phyloP scores from a whole-genome alignment of 2,329 filamentous ascomycete genomes.

The Exserohilum turcica region DNA sequence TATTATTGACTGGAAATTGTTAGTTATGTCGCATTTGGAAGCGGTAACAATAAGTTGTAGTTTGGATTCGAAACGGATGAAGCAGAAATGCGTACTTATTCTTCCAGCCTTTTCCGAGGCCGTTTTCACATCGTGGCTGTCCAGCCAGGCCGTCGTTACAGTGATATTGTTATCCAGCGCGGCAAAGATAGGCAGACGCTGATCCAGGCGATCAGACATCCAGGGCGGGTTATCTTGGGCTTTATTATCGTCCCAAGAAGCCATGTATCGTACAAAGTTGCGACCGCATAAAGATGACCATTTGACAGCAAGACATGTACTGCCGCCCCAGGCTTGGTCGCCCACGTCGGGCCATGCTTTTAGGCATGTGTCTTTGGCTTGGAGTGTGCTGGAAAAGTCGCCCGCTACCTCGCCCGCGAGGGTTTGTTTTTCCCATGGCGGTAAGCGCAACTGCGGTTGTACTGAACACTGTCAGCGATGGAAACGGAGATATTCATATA shows the following conservation, averaged over 20 bases:
- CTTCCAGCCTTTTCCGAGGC: conserved; percentile 8
- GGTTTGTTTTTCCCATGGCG: conserved; percentile 3
- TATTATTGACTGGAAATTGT: conserved; percentile 5
- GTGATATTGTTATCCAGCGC: conserved; percentile 8
- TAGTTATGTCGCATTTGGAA: not conserved
- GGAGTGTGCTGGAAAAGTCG: conserved; percentile 6
- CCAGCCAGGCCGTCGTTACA: conserved; percentile 10
- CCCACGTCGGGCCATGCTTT: conserved; percentile 10
- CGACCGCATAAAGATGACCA: conserved; percentile 10
- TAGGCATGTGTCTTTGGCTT: conserved; percentile 4
- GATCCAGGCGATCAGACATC: conserved; percentile 5
- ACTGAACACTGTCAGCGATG: not conserved
- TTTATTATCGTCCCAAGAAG: conserved; percentile 4
- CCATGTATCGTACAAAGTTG: conserved; percentile 12
- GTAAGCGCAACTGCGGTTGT: conserved; percentile 11
- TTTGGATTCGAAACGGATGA: not conserved
- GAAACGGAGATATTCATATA: not conserved
- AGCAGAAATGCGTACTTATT: not conserved
- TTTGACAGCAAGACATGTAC: conserved; percentile 11
- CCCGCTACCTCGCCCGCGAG: conserved; percentile 7
- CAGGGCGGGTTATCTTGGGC: not conserved
- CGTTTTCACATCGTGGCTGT: not conserved
- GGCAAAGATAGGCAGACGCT: conserved; percentile 7
- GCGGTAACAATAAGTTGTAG: not conserved
- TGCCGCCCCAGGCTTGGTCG: conserved; percentile 6